Conservation (phyloP, 805 yeast genomes). For the Sugiyamaella boreocaroliniensis region DNA sequence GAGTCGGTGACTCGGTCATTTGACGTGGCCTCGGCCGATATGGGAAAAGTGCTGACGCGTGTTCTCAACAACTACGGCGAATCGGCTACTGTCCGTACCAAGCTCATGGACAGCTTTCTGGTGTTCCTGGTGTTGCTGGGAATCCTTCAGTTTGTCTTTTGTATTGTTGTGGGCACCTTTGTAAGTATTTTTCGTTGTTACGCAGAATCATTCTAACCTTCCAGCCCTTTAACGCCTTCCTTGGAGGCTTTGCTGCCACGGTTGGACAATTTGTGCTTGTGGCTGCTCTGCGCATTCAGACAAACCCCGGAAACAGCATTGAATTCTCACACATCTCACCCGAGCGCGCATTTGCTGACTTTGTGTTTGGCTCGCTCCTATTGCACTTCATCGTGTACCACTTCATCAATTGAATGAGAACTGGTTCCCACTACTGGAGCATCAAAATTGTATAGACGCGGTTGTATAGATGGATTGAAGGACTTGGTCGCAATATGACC, state of each 20-base stretch:
- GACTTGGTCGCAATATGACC: too few relatives aligned
- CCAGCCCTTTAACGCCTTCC: slow-evolving; percentile 89
- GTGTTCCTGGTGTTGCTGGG: slow-evolving; percentile 70
- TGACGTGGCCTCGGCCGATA: slow-evolving; percentile 6
- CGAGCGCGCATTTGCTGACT: slow-evolving; percentile 79
- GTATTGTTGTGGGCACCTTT: slow-evolving; percentile 70
- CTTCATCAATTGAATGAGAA: slow-evolving; percentile 59
- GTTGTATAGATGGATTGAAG: background rate
- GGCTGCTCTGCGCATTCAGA: slow-evolving; percentile 63
- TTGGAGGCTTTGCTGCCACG: slow-evolving; percentile 85
- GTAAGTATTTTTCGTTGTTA: slow-evolving; percentile 22
- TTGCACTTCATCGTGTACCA: slow-evolving; percentile 86
- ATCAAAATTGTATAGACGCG: background rate
- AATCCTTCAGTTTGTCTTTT: slow-evolving; percentile 69
- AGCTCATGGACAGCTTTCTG: slow-evolving; percentile 72
- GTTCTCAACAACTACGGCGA: slow-evolving; percentile 21
- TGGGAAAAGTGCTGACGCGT: slow-evolving; percentile 11
- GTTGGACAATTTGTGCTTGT: slow-evolving; percentile 95
- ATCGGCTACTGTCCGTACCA: slow-evolving; percentile 29
- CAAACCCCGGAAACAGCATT: slow-evolving; percentile 34
- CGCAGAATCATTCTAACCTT: background rate
- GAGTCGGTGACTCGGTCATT: background rate
- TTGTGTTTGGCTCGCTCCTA: slow-evolving; percentile 74
- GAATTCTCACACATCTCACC: slow-evolving; percentile 42
- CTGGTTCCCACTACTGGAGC: background rate